phyloP scores from a whole-genome alignment of 169 alveolate genomes.

The Plasmodium inui region DNA sequence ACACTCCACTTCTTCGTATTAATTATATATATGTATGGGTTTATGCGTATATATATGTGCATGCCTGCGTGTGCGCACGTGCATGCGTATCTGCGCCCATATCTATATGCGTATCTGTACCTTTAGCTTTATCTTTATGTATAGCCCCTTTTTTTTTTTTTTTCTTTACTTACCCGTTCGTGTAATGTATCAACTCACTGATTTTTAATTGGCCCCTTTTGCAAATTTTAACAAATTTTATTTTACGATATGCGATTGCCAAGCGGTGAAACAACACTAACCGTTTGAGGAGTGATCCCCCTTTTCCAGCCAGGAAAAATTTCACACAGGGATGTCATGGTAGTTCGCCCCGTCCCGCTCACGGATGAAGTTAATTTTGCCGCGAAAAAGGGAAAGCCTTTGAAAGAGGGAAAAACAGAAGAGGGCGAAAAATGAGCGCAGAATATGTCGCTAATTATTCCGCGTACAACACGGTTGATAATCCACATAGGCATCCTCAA shows the following conservation, averaged over 20 bases:
- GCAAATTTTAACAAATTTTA: background rate
- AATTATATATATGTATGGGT: background rate
- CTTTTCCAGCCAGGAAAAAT: background rate
- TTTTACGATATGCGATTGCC: background rate
- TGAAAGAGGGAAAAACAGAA: no score
- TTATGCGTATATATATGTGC: slow-evolving; percentile 10
- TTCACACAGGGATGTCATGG: background rate
- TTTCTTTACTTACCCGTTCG: background rate
- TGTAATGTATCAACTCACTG: background rate
- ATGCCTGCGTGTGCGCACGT: background rate
- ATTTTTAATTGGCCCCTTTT: background rate
- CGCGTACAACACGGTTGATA: no score
- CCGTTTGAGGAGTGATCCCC: background rate
- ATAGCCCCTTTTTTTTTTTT: background rate
- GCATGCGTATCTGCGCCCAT: background rate
- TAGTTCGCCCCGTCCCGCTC: background rate
- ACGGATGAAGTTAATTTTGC: background rate
- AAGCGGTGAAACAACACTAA: background rate
- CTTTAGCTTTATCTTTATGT: background rate
- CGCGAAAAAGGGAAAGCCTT: background rate
- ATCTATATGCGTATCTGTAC: background rate
- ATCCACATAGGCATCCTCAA: no score
- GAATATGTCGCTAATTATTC: background rate
- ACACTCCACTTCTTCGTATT: slow-evolving; percentile 11
- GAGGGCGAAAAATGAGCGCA: background rate